A percentile compares a stretch with the other conserved stretches of the same genome.
Evolutionary conservation across 2,329 filamentous ascomycete species (phyloP).

Genomic region (Periconia sp.): DNA sequence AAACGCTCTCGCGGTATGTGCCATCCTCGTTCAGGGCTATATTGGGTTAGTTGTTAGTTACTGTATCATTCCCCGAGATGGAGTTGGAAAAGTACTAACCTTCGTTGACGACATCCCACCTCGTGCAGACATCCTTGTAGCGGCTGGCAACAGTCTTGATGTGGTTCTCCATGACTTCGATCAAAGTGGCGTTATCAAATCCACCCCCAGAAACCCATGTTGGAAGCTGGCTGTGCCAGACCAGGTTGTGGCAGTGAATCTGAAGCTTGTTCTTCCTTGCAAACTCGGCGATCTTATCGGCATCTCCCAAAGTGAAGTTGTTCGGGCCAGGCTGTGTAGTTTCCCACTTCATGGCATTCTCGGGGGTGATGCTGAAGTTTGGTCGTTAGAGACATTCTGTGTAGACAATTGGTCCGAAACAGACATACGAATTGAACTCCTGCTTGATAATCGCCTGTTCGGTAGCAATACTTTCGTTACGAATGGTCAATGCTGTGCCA

Average conservation of each 20-base stretch:
- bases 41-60: slow-evolving; percentile 26
- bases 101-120: slow-evolving; percentile 47
- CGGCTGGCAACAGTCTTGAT: slow-evolving; percentile 43
- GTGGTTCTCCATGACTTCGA: slow-evolving; percentile 46
- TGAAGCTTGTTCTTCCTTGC: slow-evolving; percentile 37
- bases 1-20: slow-evolving; percentile 47
- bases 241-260: slow-evolving; percentile 44
- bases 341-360: slow-evolving; percentile 34
- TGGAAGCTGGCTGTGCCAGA: slow-evolving; percentile 47
- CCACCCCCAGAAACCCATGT: slow-evolving; percentile 31
- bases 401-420: background rate
- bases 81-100: slow-evolving; percentile 27
- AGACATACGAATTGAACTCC: slow-evolving; percentile 29
- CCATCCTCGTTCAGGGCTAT: slow-evolving; percentile 49
- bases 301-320: slow-evolving; percentile 32
- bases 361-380: slow-evolving; percentile 18
- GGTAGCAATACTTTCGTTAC: slow-evolving; percentile 18
- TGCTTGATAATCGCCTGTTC: slow-evolving; percentile 27
- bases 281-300: slow-evolving; percentile 29
- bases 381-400: background rate
- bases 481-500: slow-evolving; percentile 29
- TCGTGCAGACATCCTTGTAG: slow-evolving; percentile 43
- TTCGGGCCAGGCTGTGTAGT: slow-evolving; percentile 30
- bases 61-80: slow-evolving; percentile 40
- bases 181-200: slow-evolving; percentile 44